Evolutionary conservation across 2,329 filamentous ascomycete genomes (phyloP), one percentile per base, ranked within the genome.

Genomic region (Intubia oerlemansii): DNA sequence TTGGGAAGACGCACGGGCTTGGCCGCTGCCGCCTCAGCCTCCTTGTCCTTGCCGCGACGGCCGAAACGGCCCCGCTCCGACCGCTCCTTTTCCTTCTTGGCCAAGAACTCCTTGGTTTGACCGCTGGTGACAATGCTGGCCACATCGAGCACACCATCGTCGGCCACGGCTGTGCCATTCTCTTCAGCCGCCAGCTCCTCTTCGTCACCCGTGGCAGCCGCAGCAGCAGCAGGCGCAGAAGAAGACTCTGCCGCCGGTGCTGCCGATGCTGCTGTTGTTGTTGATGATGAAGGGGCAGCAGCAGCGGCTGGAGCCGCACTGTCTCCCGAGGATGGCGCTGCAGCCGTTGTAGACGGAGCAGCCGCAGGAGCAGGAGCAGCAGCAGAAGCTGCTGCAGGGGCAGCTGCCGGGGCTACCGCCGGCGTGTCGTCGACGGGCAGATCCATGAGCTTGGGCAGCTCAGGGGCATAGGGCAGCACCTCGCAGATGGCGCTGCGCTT

Each of bases 51-150:
- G 14, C 54, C 59, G 24, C 61, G 59, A 42, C 74, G 76, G 39
- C 62, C 67, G 14, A 60, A 56, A 33, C 63, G 62, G 4, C 52
- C 55, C 48, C 67, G 73, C 34, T 76, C 70, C 5, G 60, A 58
- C 57, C 79, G 84, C 43, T 84, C 76, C 44, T 71, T 76, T 44
- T 85, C 78, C 46, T 79, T 81, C 51, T 79, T 78, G 8, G 77
- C 79, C 5, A 88, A 54, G 41, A 82, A 85, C 41, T 88, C 79
- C 39, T 70, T 68, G 39, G 80, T 80, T 47, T 81, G 77, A 18
- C 79, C 79, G 39, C 70, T 76, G 1, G 76, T 76, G 20, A 88
- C 78, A 38, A 88, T 84, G 38, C 65, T 75, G n/a, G 79, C 80
- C 26, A 88, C 77, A 39, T 88, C 77, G 4, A 88, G 56, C 7